These are phyloP conservation scores for Capronia coronata DNA, from an alignment of 2,329 filamentous ascomycete genomes.

Conservation along the genomic window DNA sequence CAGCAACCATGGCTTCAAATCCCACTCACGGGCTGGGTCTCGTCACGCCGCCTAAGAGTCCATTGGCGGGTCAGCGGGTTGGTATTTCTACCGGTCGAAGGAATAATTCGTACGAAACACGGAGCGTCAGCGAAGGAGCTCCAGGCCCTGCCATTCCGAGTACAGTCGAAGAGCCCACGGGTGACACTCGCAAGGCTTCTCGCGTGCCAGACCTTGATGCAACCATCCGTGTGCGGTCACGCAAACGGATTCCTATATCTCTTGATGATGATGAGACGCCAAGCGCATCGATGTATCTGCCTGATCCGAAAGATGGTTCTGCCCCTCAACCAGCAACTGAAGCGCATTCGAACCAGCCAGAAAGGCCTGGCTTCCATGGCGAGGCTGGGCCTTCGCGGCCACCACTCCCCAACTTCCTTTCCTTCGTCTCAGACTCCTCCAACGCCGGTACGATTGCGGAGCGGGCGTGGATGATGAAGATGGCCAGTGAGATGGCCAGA, in stretches of 20 bases:
- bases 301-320: constrained; percentile 13
- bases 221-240: constrained; percentile 21
- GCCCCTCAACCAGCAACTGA: not conserved
- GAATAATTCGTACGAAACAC: not conserved
- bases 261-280: constrained; percentile 24
- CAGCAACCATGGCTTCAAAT: constrained; percentile 40
- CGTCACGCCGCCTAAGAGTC: constrained; percentile 48
- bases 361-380: constrained; percentile 4
- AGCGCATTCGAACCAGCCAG: constrained; percentile 33
- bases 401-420: constrained; percentile 34
- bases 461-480: constrained; percentile 52
- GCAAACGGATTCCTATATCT: constrained; percentile 12
- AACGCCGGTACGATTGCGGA: constrained; percentile 39
- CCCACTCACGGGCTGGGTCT: constrained; percentile 53
- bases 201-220: constrained; percentile 14
- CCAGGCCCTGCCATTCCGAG: constrained; percentile 4
- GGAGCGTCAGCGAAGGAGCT: constrained; percentile 17
- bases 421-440: constrained; percentile 33
- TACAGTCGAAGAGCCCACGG: constrained; percentile 2
- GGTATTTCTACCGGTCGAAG: not conserved
- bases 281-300: constrained; percentile 25
- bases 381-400: constrained; percentile 22
- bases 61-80: constrained; percentile 24
- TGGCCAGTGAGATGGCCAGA: constrained; percentile 80
- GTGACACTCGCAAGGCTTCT: constrained; percentile 9